Conservation (phyloP, 441 rosid genomes). For the Mallotus repandus region DNA sequence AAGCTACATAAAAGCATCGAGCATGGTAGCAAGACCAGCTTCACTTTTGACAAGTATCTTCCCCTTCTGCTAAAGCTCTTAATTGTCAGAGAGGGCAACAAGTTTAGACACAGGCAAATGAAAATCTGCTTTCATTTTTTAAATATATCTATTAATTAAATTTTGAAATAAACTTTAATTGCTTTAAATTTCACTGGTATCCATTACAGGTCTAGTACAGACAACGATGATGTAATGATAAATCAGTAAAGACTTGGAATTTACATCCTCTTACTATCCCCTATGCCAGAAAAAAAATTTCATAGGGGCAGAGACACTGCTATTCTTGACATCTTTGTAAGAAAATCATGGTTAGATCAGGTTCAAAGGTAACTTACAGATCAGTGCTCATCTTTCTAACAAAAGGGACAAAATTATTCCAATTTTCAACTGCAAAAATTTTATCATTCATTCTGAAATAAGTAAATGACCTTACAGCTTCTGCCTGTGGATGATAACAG, state of each 20-base stretch:
- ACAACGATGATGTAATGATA: conserved; percentile 5
- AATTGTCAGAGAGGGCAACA: conserved; percentile 48
- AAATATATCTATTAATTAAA: background rate
- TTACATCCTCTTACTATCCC: conserved; percentile 18
- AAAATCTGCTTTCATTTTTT: conserved; percentile 13
- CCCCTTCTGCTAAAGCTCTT: conserved; percentile 66
- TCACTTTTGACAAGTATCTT: conserved; percentile 42
- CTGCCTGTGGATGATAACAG: conserved; percentile 52
- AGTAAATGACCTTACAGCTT: conserved; percentile 63
- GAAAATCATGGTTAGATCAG: conserved; percentile 30
- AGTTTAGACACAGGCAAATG: conserved; percentile 33
- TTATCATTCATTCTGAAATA: conserved; percentile 63
- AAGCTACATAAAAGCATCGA: conserved; percentile 77
- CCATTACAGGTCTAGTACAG: background rate
- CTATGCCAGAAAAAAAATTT: conserved; percentile 22
- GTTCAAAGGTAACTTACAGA: conserved; percentile 31
- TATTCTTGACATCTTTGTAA: conserved; percentile 22
- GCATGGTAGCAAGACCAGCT: conserved; percentile 77
- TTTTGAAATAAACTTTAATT: conserved; percentile 5
- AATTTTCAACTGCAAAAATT: conserved; percentile 61
- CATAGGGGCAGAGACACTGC: conserved; percentile 35
- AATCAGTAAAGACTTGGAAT: conserved; percentile 9
- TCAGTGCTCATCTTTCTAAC: conserved; percentile 61
- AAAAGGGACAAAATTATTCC: conserved; percentile 73
- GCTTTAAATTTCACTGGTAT: background rate